Conservation (phyloP, 164 flowering plant species). For the Saururus chinensis region DNA sequence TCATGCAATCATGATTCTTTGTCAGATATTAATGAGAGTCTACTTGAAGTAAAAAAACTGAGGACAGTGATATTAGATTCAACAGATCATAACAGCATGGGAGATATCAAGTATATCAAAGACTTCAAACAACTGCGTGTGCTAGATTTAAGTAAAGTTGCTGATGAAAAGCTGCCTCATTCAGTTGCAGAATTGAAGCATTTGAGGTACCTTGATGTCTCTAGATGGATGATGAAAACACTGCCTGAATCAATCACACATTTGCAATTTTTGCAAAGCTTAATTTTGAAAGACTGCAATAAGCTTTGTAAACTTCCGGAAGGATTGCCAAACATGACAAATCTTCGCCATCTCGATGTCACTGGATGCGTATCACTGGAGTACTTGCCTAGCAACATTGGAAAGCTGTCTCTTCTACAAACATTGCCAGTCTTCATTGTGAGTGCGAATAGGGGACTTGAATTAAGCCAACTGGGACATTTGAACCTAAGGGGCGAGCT, state of each 20-base stretch:
- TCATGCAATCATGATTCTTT: background rate
- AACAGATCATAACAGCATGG: background rate
- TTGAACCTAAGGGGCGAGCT: conserved; percentile 5
- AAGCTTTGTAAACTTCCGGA: conserved; percentile 9
- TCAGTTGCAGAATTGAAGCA: conserved; percentile 4
- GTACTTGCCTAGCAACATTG: conserved; percentile 4
- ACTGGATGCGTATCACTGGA: background rate
- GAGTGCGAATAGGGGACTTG: background rate
- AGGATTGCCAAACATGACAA: background rate
- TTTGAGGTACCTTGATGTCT: conserved; percentile 3
- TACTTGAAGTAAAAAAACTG: background rate
- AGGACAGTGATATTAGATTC: background rate
- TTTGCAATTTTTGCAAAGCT: conserved; percentile 12
- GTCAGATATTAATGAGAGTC: background rate
- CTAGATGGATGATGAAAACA: background rate
- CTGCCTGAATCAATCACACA: conserved; percentile 11
- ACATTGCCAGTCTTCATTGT: conserved; percentile 15
- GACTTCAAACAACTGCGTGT: background rate
- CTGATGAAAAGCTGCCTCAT: background rate
- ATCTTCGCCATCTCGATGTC: conserved; percentile 9
- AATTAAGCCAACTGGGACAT: background rate
- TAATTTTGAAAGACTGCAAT: conserved; percentile 13
- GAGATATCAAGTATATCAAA: no score
- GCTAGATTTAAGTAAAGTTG: background rate
- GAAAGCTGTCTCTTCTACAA: conserved; percentile 3